A percentile compares a stretch with the other conserved stretches of the same genome.
These are phyloP conservation scores for Dipteronia dyeriana DNA, from an alignment of 345 rosid species.

Conservation along the genomic window DNA sequence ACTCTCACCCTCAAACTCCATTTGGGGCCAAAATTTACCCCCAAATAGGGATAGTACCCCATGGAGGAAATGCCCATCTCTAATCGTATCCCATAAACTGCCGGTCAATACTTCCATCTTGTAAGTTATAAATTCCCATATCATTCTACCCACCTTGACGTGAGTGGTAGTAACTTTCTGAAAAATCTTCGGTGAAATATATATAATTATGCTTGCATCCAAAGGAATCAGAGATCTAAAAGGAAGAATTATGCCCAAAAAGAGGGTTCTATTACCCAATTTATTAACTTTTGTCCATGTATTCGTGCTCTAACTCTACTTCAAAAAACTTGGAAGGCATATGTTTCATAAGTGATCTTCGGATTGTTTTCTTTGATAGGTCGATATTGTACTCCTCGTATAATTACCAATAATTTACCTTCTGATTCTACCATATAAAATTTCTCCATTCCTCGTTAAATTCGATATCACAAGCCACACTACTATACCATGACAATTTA, in stretches of 20 bases:
- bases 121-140: constrained; percentile 3
- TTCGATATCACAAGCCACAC: background rate
- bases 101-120: too few species aligned
- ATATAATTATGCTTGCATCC: background rate
- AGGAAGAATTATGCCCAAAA: constrained; percentile 2
- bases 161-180: background rate
- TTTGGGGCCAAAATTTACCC: too few species aligned
- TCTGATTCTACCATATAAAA: background rate
- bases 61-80: too few species aligned
- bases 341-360: background rate
- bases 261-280: constrained; percentile 5
- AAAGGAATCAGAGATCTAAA: background rate
- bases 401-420: background rate
- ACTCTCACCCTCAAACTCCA: too few species aligned
- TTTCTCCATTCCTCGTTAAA: too few species aligned
- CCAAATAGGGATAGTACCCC: too few species aligned
- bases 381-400: background rate
- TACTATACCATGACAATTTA: background rate
- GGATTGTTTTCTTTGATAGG: too few species aligned
- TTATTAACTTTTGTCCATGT: background rate
- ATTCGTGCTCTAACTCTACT: background rate
- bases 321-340: background rate
- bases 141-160: background rate
- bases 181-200: background rate
- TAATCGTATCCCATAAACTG: too few species aligned